Evolutionary conservation across 371 early-diverging fungal species (phyloP), one percentile per base, ranked within the genome.

Genomic region (Basidiobolus meristosporus): DNA sequence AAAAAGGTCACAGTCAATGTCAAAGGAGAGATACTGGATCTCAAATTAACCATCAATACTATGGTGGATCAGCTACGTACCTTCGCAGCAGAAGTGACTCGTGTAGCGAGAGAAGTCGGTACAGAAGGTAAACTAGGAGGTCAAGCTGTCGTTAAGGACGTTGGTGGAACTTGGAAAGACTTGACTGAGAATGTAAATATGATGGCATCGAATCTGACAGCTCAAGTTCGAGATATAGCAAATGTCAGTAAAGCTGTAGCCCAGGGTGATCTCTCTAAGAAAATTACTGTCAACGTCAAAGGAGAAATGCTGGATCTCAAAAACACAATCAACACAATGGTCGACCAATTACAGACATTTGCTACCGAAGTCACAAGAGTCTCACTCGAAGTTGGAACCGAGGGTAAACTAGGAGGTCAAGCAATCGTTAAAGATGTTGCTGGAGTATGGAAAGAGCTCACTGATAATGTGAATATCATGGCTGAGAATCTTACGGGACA

Each of bases 301-400:
- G n/a, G n/a, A n/a, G n/a, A n/a, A n/a, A 62, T 66, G 12, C 34
- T 54, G 6, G 65, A 64, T 12, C 41, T 65, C 0, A 66, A 66
- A 38, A 51, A 61, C 18, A 70, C 63, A 48, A 56, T 65, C n/a
- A 70, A 73, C 45, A 45, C 57, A 35, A 73, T 73, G 73, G 73
- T 76, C 19, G 66, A 69, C 17, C 73, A 70, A 32, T 45, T 68
- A 0, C 51, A 52, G 9, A 54, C 46, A 0, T 68, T 68, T 44
- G 60, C 68, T 0, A 48, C 59, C 0, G 67, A 66, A 44, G 63
- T 66, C 22, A 57, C 61, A 0, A 53, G 66, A 38, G 63, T 66
- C 0, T 46, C 57, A 12, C 39, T 48, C n/a, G n/a, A n/a, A n/a
- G n/a, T n/a, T n/a, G n/a, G n/a, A n/a, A n/a, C n/a, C n/a, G n/a